These are phyloP conservation scores for Earliella scabrosa DNA, from an alignment of 1,284 basidiomycete genomes.

Conservation along the genomic window DNA sequence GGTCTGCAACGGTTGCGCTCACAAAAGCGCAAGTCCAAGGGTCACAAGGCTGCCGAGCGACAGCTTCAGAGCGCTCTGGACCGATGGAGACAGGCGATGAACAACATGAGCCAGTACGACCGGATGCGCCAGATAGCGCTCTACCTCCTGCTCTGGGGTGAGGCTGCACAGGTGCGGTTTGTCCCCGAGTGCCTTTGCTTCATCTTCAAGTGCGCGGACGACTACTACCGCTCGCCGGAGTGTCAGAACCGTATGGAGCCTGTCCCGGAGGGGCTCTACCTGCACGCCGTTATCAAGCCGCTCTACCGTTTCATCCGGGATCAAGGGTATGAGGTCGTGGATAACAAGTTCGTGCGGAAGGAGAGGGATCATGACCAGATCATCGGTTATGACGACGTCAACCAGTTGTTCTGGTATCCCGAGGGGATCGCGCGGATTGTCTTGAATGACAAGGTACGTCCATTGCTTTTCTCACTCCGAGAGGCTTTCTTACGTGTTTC, in stretches of 20 bases:
- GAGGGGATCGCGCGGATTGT: conserved; percentile 96
- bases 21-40: conserved; percentile 48
- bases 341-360: conserved; percentile 93
- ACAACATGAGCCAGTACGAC: conserved; percentile 98
- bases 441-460: conserved; percentile 83
- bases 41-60: conserved; percentile 79
- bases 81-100: conserved; percentile 98
- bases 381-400: conserved; percentile 99
- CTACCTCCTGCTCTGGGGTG: conserved; percentile 97
- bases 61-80: conserved; percentile 87
- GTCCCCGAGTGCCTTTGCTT: conserved; percentile 97
- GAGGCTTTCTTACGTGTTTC: conserved; percentile 1
- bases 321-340: conserved; percentile 96
- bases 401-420: conserved; percentile 99
- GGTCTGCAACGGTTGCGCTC: conserved; percentile 81
- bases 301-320: conserved; percentile 98
- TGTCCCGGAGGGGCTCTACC: conserved; percentile 94
- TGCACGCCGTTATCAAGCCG: conserved; percentile 91
- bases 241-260: conserved; percentile 95
- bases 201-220: conserved; percentile 99
- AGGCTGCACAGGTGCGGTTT: conserved; percentile 98
- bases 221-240: conserved; percentile 99
- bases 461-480: background rate
- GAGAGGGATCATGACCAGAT: conserved; percentile 95
- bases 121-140: conserved; percentile 96